phyloP scores from a whole-genome alignment of 768 basidiomycete species.

The Lactifluus piperatus region DNA sequence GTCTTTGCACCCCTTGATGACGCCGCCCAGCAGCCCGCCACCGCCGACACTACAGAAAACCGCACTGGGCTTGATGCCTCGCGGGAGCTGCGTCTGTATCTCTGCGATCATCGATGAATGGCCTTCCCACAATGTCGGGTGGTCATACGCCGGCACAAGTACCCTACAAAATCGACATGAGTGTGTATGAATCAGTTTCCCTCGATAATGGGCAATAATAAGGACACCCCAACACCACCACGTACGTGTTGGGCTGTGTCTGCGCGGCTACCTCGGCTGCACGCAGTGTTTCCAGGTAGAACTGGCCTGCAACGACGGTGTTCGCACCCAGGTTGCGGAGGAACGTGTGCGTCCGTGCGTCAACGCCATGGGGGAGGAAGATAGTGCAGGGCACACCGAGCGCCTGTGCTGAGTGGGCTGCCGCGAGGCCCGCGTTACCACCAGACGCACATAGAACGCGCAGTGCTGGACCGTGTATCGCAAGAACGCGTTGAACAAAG shows the following conservation, averaged over 20 bases:
- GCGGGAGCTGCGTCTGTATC: constrained; percentile 43
- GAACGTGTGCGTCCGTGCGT: constrained; percentile 39
- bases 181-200: background rate
- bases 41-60: constrained; percentile 77
- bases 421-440: constrained; percentile 75
- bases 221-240: constrained; percentile 8
- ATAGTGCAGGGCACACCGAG: constrained; percentile 56
- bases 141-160: constrained; percentile 64
- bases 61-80: constrained; percentile 45
- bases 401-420: constrained; percentile 49
- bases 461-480: too few species aligned
- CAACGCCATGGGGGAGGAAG: constrained; percentile 50
- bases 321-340: constrained; percentile 47
- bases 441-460: constrained; percentile 44
- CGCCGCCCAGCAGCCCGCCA: constrained; percentile 59
- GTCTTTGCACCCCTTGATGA: constrained; percentile 55
- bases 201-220: background rate
- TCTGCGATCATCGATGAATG: constrained; percentile 69
- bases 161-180: constrained; percentile 24
- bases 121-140: constrained; percentile 63
- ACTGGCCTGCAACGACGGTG: constrained; percentile 47
- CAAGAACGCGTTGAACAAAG: background rate
- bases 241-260: constrained; percentile 45
- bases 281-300: constrained; percentile 46
- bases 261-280: constrained; percentile 41